phyloP scores from a whole-genome alignment of 345 rosid species.

The Aquilaria sinensis region DNA sequence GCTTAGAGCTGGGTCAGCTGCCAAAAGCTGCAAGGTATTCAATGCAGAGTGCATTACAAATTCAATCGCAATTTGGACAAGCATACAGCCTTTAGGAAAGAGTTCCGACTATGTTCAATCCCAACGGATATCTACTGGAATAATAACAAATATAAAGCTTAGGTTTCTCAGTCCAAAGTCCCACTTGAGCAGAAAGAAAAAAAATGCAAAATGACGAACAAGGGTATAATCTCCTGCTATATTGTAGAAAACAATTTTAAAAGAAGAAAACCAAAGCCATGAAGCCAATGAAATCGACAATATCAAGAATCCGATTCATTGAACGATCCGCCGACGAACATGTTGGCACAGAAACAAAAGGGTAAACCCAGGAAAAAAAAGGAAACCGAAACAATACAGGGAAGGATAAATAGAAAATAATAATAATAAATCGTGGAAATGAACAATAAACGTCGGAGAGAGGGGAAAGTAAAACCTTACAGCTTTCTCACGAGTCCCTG shows the following conservation, averaged over 20 bases:
- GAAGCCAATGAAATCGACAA: too few species aligned
- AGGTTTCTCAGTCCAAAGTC: too few species aligned
- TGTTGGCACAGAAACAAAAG: slow-evolving; percentile 1
- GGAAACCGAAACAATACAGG: not conserved
- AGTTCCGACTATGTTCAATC: too few species aligned
- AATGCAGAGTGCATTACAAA: slow-evolving; percentile 1
- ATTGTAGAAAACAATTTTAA: too few species aligned
- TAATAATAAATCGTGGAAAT: not conserved
- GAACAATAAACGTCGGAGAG: not conserved
- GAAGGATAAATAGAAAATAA: not conserved
- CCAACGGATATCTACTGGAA: too few species aligned
- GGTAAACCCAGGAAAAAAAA: not conserved
- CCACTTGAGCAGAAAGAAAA: too few species aligned
- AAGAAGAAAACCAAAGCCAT: too few species aligned
- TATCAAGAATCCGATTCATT: too few species aligned
- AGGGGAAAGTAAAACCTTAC: slow-evolving; percentile 32
- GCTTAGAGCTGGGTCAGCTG: slow-evolving; percentile 59
- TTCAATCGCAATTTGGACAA: not conserved
- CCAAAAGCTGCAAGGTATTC: slow-evolving; percentile 60
- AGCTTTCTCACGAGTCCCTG: slow-evolving; percentile 88
- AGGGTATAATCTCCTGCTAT: too few species aligned
- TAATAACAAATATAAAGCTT: too few species aligned
- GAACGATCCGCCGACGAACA: too few species aligned
- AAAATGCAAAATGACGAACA: too few species aligned
- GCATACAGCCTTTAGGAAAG: not conserved